phyloP scores from a whole-genome alignment of 2,329 filamentous ascomycete genomes.

The Juglanconis sp. region DNA sequence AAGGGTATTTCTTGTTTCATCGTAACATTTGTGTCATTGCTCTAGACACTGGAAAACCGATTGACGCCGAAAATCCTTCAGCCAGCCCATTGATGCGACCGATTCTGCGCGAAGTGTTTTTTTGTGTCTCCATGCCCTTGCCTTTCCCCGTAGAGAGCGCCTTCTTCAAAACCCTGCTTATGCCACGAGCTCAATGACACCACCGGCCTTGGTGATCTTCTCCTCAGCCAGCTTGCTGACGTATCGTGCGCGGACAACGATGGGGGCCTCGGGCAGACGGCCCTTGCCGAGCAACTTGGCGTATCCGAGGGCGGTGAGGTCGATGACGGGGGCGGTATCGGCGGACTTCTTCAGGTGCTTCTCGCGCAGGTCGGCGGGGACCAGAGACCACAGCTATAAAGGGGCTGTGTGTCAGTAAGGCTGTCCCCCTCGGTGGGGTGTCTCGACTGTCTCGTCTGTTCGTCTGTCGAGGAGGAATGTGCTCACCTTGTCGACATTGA shows the following conservation, averaged over 20 bases:
- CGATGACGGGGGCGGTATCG: constrained; percentile 94
- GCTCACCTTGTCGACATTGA: constrained; percentile 97
- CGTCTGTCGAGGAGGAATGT: not conserved
- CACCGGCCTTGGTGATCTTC: constrained; percentile 98
- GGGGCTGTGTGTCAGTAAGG: constrained; percentile 21
- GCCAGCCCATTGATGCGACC: constrained; percentile 18
- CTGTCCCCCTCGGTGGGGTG: not conserved
- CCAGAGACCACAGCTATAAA: constrained; percentile 86
- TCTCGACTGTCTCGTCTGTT: not conserved
- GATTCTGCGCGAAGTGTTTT: constrained; percentile 13
- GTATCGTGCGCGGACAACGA: constrained; percentile 93
- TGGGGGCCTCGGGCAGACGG: constrained; percentile 84
- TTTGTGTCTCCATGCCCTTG: constrained; percentile 15
- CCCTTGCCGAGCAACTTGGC: constrained; percentile 99
- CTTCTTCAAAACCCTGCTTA: constrained; percentile 42
- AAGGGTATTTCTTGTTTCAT: constrained; percentile 18
- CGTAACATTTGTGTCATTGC: constrained; percentile 19
- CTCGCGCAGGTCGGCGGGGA: constrained; percentile 89
- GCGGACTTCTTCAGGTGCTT: constrained; percentile 77
- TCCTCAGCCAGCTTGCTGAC: constrained; percentile 94
- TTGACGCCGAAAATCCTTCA: constrained; percentile 19
- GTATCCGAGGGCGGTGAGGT: constrained; percentile 96
- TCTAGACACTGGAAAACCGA: constrained; percentile 19
- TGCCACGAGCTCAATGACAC: constrained; percentile 92
- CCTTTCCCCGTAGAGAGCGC: not conserved